phyloP scores from a whole-genome alignment of 495 filamentous ascomycete species.

The Rostrohypoxylon terebratum region DNA sequence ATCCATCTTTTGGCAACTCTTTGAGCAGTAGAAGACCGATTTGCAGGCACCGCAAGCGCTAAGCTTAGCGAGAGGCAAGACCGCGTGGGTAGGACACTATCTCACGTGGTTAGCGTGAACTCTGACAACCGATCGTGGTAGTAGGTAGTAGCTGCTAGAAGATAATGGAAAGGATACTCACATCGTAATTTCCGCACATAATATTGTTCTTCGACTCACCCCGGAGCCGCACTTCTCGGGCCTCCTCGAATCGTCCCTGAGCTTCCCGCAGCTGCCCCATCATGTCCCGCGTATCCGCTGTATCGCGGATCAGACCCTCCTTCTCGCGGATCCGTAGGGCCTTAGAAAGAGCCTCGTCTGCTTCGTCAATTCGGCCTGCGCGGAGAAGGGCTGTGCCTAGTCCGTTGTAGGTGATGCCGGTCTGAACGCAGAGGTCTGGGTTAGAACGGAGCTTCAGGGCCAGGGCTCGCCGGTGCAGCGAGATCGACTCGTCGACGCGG shows the following conservation, averaged over 20 bases:
- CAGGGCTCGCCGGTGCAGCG: slow-evolving; percentile 13
- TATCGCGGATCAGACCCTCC: background rate
- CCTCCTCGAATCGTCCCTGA: slow-evolving; percentile 25
- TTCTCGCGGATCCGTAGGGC: slow-evolving; percentile 11
- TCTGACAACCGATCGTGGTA: background rate
- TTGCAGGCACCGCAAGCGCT: slow-evolving; percentile 14
- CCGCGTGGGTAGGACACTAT: slow-evolving; percentile 13
- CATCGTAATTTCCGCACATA: slow-evolving; percentile 26
- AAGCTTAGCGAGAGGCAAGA: background rate
- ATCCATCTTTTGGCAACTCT: slow-evolving; percentile 17
- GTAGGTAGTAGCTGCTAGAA: background rate
- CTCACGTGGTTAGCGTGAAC: background rate
- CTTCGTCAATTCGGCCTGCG: slow-evolving; percentile 17
- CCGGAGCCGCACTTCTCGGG: slow-evolving; percentile 21
- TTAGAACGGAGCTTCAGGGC: slow-evolving; percentile 13
- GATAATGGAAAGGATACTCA: background rate
- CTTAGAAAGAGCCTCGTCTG: slow-evolving; percentile 13
- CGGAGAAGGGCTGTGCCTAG: slow-evolving; percentile 20
- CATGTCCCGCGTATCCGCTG: slow-evolving; percentile 16
- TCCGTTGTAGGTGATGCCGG: slow-evolving; percentile 25
- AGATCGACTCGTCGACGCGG: slow-evolving; percentile 9
- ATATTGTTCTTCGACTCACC: slow-evolving; percentile 14
- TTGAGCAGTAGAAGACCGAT: slow-evolving; percentile 32
- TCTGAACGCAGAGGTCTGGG: slow-evolving; percentile 14
- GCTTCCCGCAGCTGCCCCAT: slow-evolving; percentile 28